Base-by-base conservation (phyloP, 495 filamentous ascomycete species). In the Tuber aestivum region DNA sequence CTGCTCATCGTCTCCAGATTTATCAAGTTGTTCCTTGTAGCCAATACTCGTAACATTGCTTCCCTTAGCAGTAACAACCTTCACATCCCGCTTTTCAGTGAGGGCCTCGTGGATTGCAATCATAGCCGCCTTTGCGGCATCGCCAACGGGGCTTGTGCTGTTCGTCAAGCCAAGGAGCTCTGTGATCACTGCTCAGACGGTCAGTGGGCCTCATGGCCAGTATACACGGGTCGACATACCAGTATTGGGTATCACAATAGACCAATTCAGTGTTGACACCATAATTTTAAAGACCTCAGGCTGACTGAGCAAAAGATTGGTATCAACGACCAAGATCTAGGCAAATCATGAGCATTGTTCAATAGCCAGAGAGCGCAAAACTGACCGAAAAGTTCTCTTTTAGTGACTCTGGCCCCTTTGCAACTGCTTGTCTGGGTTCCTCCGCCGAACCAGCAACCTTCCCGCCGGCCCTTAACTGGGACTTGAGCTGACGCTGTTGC, bases 281-380 rank as follows among this genome's bases (percentile, higher is more conserved):
- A 81, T 82, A 23, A 81, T 71, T 37, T 74, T 78, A 41, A 83
- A 83, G 9, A 77, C 77, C 44, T 79, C 79, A 7, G 79, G 79
- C 23, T 83, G 78, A 21, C 76, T 76, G 18, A 83, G 42, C 8
- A 83, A 42, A 10, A 83, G 61, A 70, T 83, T 83, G 18, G 82
- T 83, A 70, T 83, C 82, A 27, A 83, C 79, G 23, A 83, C 75
- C 70, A 83, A 72, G 42, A 79, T 56, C 78, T 79, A 79, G 48
- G 6, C 18, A 42, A 8, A 32, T 23, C 10, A 65, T 79, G 70
- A 79, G 70, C 27, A 42, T 32, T 6, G 50, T 37, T 42, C 5
- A 4, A 56, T n/a, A n/a, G 23, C 4, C 35, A 69, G 32, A 38
- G 35, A 16, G 20, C 21, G 38, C 38, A 27, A 45, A 70, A 79